Evolutionary conservation across 2,329 filamentous ascomycete species (phyloP).

Genomic region (Capronia coronata): DNA sequence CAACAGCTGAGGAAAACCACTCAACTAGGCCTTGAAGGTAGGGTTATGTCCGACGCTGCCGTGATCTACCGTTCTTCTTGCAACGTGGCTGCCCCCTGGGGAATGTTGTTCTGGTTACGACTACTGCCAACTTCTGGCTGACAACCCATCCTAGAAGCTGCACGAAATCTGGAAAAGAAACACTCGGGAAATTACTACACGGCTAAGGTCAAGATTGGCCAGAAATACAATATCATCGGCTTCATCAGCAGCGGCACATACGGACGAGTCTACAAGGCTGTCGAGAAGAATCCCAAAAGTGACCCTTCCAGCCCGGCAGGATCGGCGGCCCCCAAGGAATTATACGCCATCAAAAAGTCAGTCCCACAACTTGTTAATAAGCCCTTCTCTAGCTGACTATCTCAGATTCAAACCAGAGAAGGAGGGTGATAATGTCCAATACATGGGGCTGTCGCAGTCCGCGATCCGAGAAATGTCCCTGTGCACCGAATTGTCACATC

Average conservation of each 20-base stretch:
- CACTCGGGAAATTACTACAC: slow-evolving; percentile 48
- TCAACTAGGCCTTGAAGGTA: slow-evolving; percentile 21
- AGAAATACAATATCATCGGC: slow-evolving; percentile 87
- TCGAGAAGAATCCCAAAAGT: slow-evolving; percentile 61
- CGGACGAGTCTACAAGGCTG: slow-evolving; percentile 93
- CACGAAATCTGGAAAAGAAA: slow-evolving; percentile 29
- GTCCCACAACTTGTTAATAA: slow-evolving; percentile 21
- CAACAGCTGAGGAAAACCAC: slow-evolving; percentile 24
- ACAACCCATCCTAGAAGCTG: slow-evolving; percentile 6
- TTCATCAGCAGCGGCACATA: slow-evolving; percentile 99
- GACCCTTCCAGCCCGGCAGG: slow-evolving; percentile 21
- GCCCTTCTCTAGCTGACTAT: background rate
- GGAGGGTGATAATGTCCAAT: slow-evolving; percentile 88
- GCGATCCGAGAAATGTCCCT: slow-evolving; percentile 96
- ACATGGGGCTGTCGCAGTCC: slow-evolving; percentile 95
- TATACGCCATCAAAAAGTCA: slow-evolving; percentile 97
- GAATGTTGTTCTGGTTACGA: background rate
- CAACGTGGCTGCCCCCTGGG: too few species aligned
- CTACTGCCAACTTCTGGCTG: background rate
- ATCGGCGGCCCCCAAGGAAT: slow-evolving; percentile 46
- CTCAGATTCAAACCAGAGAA: slow-evolving; percentile 84
- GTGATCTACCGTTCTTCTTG: too few species aligned
- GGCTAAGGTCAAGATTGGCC: slow-evolving; percentile 77
- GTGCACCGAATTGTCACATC: slow-evolving; percentile 82
- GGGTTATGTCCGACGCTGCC: too few species aligned